Evolutionary conservation across 2,329 filamentous ascomycete genomes (phyloP).

Genomic region (Lasiodiplodia hormozganensis): DNA sequence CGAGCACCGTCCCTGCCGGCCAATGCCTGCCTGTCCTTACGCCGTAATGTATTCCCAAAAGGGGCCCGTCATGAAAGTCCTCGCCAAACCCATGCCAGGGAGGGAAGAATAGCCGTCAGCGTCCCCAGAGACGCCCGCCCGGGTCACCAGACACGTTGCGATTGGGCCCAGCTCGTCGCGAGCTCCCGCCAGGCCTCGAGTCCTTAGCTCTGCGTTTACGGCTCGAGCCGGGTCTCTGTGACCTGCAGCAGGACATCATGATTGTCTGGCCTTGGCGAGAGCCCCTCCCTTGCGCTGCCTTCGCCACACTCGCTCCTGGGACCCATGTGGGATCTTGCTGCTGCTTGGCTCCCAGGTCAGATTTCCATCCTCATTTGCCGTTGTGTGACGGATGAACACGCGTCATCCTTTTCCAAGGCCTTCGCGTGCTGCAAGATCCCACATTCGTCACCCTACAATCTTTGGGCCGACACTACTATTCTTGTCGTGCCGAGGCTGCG

Average conservation of each 20-base stretch:
- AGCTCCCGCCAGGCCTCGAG: constrained; percentile 4
- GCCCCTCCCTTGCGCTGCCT: constrained; percentile 17
- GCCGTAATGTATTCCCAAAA: constrained; percentile 6
- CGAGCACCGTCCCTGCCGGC: neutral
- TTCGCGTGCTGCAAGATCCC: constrained; percentile 16
- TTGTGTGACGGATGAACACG: constrained; percentile 14
- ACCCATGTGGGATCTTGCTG: constrained; percentile 9
- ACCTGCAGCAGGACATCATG: constrained; percentile 16
- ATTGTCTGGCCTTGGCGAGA: constrained; percentile 13
- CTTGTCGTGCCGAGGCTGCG: constrained; percentile 14
- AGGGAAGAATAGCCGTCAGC: constrained; percentile 25
- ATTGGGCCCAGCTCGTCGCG: constrained; percentile 7
- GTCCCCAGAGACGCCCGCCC: neutral
- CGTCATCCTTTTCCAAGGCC: constrained; percentile 12
- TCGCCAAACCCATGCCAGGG: constrained; percentile 6
- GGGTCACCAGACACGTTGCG: constrained; percentile 1
- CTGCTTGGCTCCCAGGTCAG: constrained; percentile 8
- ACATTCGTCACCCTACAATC: neutral
- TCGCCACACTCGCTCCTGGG: constrained; percentile 7
- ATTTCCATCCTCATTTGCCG: constrained; percentile 16
- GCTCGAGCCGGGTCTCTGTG: constrained; percentile 20
- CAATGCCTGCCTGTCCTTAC: constrained; percentile 16
- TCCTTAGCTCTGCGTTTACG: constrained; percentile 1
- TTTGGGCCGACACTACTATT: constrained; percentile 8
- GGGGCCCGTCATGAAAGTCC: constrained; percentile 10